Base-by-base conservation (phyloP, 2,329 filamentous ascomycete species). In the Talaromyces piceae region DNA sequence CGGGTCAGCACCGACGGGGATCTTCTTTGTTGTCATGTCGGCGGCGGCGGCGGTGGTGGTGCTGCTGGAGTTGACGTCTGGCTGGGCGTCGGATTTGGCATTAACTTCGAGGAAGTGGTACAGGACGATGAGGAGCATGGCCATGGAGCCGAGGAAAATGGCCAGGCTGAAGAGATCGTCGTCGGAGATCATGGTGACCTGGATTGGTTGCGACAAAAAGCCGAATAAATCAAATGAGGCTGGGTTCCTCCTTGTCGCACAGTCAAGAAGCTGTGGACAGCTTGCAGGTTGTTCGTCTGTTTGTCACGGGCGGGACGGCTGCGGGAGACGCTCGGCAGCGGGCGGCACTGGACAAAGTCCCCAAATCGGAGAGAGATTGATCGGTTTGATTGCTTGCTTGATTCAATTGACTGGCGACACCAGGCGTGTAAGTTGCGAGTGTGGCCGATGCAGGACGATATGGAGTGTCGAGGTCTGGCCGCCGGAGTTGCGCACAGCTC, bases 71-170 rank as follows among this genome's bases (percentile, higher is more conserved):
- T 37, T 37, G 25, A 16, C 37, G 22, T 41, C 41, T 12, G 45
- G 28, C 16, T 43, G 16, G 16, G 33, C 46, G 16, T 54, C 52
- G 53, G 84, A 79, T 58, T 79, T 77, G n/a, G 88, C 82, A 66
- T 98, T 97, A 75, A 95, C 81, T 69, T 97, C 91, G 63, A 98
- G 83, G 74, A 94, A 97, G 71, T 97, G 90, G 73, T 98, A 97
- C 25, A 95, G 73, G 26, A 98, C 83, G 59, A 97, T 96, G 56
- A 98, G 79, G 41, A 96, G 77, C 88, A 97, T 91, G 57, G 91
- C 83, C 37, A 84, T 81, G 50, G 84, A 87, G 74, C 93, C 93
- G 54, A 98, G 87, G 69, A 96, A 91, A 69, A 97, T 84, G 69
- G 93, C 91, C 26, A 98, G 82, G 56, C 81, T 81, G 79, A 97